Evolutionary conservation across 163 green algal species (phyloP), one percentile per base, ranked within the genome.

Genomic region (Scenedesmus sp.): DNA sequence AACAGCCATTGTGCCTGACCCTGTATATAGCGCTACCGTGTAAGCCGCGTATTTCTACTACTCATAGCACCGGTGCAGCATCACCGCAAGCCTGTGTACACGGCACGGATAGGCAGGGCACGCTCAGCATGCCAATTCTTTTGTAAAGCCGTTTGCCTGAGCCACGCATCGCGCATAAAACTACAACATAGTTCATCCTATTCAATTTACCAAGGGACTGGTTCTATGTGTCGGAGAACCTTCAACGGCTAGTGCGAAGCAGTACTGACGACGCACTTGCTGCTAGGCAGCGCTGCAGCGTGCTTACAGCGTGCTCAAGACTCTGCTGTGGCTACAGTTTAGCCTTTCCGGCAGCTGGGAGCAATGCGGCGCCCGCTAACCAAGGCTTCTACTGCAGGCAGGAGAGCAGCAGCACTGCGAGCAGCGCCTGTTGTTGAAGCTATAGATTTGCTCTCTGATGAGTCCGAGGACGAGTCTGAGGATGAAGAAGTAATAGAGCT

Each of bases 401-500:
- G 66, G 66, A 76, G 70, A 52, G 70, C 70, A 79, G 70, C 70
- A 79, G 70, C 16, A 18, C 66, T 16, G 18, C 16, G 66, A 76
- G 66, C 66, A 76, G 66, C 66, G 15, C 18, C 66, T 76, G 15
- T 18, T 26, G 46, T 87, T 15, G 82, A 87, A 8, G 20, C 56
- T 7, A 76, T 87, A 87, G 82, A 87, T 20, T n/a, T 87, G 57
- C 18, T 76, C 3, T 76, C 66, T 9, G 82, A 55, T 54, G 82
- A 87, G 7, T 87, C 82, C 9, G 55, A 73, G 4, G 5, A 55
- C 10, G 82, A 87, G 6, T 12, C 15, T 13, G 57, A 87, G 57
- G 16, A 62, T 59, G 46, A 88, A 26, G 59, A 77, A n/a, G 83
- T 88, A 18, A 88, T 88, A 60, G 59, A 88, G 9, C 9, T 88